Percentiles rank a stretch among this genome's conserved stretches.
These are phyloP conservation scores for Isabelozyma heimii DNA, from an alignment of 805 yeast genomes.

Conservation along the genomic window DNA sequence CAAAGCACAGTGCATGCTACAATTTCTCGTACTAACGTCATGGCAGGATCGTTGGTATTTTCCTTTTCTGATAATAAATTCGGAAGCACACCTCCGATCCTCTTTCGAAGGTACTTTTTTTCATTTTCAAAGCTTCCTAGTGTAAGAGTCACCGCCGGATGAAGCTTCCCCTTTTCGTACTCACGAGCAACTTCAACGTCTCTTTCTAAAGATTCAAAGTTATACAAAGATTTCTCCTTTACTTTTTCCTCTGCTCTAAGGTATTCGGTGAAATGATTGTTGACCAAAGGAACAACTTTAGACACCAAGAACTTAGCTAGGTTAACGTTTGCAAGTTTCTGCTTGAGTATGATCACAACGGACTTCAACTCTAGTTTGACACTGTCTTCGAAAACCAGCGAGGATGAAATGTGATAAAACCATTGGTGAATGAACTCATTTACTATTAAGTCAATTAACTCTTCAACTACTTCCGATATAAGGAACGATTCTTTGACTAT, in stretches of 20 bases:
- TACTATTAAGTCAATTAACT: constrained; percentile 46
- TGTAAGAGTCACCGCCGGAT: constrained; percentile 46
- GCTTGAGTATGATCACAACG: constrained; percentile 41
- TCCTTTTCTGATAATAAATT: constrained; percentile 46
- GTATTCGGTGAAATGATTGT: constrained; percentile 59
- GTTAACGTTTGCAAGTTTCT: constrained; percentile 45
- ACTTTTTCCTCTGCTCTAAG: constrained; percentile 40
- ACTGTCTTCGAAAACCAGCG: constrained; percentile 30
- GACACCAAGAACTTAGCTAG: constrained; percentile 56
- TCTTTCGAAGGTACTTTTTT: constrained; percentile 47
- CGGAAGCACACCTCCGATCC: constrained; percentile 46
- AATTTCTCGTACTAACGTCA: constrained; percentile 58
- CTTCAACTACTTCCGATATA: constrained; percentile 52
- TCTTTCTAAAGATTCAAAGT: constrained; percentile 25
- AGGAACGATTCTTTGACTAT: constrained; percentile 48
- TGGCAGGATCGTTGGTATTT: constrained; percentile 47
- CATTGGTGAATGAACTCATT: constrained; percentile 56
- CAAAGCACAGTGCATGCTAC: constrained; percentile 47
- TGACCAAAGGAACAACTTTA: constrained; percentile 59
- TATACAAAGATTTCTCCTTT: constrained; percentile 14
- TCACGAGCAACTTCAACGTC: constrained; percentile 41
- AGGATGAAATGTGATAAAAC: constrained; percentile 46
- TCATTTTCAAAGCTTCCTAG: constrained; percentile 32
- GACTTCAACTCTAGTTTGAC: constrained; percentile 43
- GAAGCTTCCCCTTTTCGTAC: constrained; percentile 53